Percentiles rank a stretch among this genome's conserved stretches.
These are phyloP conservation scores for Dioszegia crocea DNA, from an alignment of 768 basidiomycete genomes.

Conservation along the genomic window DNA sequence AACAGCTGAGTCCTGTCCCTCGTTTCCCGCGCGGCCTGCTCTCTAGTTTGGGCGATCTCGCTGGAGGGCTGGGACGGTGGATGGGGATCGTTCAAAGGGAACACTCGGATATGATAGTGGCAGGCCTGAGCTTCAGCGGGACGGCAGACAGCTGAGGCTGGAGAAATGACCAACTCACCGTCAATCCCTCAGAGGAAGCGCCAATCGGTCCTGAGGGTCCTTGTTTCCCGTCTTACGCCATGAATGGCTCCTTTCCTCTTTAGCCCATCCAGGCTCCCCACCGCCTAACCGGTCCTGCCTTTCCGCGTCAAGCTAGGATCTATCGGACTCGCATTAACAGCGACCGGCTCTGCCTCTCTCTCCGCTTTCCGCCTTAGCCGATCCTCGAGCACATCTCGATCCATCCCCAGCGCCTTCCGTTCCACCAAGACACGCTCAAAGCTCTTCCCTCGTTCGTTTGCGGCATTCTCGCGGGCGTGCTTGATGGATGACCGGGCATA, in stretches of 20 bases:
- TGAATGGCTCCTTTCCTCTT: neutral
- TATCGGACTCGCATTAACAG: neutral
- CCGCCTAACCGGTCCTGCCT: neutral
- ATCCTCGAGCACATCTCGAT: conserved; percentile 13
- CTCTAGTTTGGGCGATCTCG: too few relatives aligned
- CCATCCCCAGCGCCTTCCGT: conserved; percentile 28
- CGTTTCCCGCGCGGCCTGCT: too few relatives aligned
- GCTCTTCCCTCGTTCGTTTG: conserved; percentile 14
- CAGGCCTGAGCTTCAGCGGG: too few relatives aligned
- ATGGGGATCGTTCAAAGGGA: too few relatives aligned
- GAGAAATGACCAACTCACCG: too few relatives aligned
- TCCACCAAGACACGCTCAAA: conserved; percentile 14
- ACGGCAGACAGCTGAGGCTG: too few relatives aligned
- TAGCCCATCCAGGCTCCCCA: neutral
- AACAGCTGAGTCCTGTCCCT: too few relatives aligned
- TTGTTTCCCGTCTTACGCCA: too few relatives aligned
- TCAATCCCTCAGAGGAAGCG: too few relatives aligned
- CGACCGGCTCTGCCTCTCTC: neutral
- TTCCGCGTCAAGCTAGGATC: neutral
- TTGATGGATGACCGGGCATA: conserved; percentile 33
- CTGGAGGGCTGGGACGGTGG: too few relatives aligned
- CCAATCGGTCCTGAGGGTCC: too few relatives aligned
- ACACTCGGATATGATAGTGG: too few relatives aligned
- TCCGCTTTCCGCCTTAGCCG: conserved; percentile 8
- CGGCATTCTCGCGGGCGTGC: conserved; percentile 24